Evolutionary conservation across 805 yeast genomes (phyloP).

Genomic region (Candida boleticola): DNA sequence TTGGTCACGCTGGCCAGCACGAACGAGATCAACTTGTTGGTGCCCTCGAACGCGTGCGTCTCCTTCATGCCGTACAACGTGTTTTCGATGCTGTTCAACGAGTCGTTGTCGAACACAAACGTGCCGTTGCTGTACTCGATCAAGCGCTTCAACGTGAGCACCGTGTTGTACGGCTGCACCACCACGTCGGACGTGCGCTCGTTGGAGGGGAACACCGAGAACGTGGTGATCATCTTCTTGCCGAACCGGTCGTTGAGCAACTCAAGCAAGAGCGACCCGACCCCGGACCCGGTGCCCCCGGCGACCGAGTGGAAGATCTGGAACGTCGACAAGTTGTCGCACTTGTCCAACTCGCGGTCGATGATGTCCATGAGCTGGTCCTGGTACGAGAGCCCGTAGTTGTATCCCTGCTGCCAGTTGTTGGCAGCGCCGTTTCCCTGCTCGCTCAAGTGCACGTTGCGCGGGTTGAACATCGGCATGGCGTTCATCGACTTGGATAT

Average conservation of each 20-base stretch:
- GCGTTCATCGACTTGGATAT: conserved; percentile 57
- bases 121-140: conserved; percentile 84
- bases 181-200: conserved; percentile 89
- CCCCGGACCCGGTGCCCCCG: conserved; percentile 98
- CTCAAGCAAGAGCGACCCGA: conserved; percentile 82
- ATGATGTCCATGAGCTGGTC: conserved; percentile 81
- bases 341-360: conserved; percentile 85
- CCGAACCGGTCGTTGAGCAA: conserved; percentile 72
- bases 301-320: conserved; percentile 93
- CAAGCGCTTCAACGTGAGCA: conserved; percentile 76
- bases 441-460: conserved; percentile 75
- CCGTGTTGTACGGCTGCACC: conserved; percentile 93
- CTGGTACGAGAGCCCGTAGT: conserved; percentile 62
- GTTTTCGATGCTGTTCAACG: conserved; percentile 71
- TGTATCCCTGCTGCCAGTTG: conserved; percentile 91
- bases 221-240: conserved; percentile 80
- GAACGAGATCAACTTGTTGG: conserved; percentile 82
- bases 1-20: conserved; percentile 84
- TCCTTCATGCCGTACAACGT: conserved; percentile 23
- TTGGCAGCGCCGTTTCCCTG: conserved; percentile 94
- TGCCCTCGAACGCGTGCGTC: conserved; percentile 68
- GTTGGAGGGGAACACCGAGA: conserved; percentile 80
- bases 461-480: conserved; percentile 72
- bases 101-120: conserved; percentile 88
- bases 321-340: conserved; percentile 88